phyloP scores from a whole-genome alignment of 495 filamentous ascomycete species.

The Aspergillus bertholletiae region DNA sequence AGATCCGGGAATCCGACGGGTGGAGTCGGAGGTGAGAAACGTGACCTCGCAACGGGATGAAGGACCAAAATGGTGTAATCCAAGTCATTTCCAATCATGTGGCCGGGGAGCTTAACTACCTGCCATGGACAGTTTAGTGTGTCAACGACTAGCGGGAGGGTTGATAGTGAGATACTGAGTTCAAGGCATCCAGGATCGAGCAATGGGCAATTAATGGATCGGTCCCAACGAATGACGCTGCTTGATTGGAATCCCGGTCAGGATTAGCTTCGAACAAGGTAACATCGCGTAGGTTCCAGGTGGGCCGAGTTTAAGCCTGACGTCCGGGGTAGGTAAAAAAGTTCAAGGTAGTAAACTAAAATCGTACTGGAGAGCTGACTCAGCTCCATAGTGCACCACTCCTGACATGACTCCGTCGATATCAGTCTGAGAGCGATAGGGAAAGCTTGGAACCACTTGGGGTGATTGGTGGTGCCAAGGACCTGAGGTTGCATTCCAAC shows the following conservation, averaged over 20 bases:
- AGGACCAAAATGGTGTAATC: neutral
- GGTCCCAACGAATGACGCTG: too few species aligned
- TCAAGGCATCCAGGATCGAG: too few species aligned
- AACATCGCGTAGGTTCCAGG: neutral
- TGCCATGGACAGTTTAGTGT: neutral
- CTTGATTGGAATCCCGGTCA: too few species aligned
- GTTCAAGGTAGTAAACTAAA: too few species aligned
- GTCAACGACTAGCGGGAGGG: too few species aligned
- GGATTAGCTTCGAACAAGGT: neutral
- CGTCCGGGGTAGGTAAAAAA: too few species aligned
- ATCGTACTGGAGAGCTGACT: too few species aligned
- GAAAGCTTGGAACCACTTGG: too few species aligned
- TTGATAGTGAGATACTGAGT: too few species aligned
- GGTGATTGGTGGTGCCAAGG: neutral
- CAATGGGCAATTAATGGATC: too few species aligned
- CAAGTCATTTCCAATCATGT: neutral
- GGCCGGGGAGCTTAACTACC: neutral
- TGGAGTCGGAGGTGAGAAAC: neutral
- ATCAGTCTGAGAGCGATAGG: too few species aligned
- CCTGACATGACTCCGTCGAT: too few species aligned
- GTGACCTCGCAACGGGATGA: neutral
- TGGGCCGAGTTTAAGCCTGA: neutral
- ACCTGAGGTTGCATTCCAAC: constrained; percentile 15
- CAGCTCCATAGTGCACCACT: neutral
- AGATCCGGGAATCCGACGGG: neutral